Evolutionary conservation across 192 early-diverging fungal genomes (phyloP).

Genomic region (Podila horticola): DNA sequence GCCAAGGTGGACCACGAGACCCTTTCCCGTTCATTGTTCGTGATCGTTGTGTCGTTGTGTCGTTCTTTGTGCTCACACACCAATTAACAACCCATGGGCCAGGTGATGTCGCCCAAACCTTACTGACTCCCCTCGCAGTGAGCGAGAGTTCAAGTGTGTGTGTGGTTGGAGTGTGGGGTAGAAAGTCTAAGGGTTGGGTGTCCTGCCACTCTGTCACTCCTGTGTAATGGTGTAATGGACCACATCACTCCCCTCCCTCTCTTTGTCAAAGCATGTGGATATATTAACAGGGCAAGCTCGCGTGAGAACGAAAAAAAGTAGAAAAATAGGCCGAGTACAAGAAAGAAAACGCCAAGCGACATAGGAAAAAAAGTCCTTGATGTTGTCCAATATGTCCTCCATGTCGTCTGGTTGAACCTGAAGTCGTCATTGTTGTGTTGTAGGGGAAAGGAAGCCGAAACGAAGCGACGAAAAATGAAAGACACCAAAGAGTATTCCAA

Average conservation of each 20-base stretch:
- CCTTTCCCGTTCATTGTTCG: background rate
- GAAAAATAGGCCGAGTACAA: too few relatives aligned
- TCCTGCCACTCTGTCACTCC: background rate
- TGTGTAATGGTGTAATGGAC: background rate
- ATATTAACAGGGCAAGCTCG: too few relatives aligned
- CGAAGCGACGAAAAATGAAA: background rate
- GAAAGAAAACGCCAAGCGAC: too few relatives aligned
- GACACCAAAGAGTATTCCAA: background rate
- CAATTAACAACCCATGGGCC: background rate
- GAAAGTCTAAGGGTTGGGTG: background rate
- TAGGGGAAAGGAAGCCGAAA: background rate
- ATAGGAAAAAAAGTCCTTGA: too few relatives aligned
- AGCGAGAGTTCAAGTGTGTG: background rate
- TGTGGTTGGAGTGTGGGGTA: background rate
- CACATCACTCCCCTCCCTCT: background rate
- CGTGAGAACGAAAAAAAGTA: too few relatives aligned
- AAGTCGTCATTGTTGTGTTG: background rate
- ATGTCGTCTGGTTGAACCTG: too few relatives aligned
- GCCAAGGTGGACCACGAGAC: background rate
- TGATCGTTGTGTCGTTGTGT: too few relatives aligned
- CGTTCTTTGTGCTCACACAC: too few relatives aligned
- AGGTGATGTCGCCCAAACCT: conserved; percentile 1
- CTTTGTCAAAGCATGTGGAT: too few relatives aligned
- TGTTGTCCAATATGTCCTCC: too few relatives aligned
- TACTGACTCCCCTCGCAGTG: background rate